These are phyloP conservation scores for Priceomyces fermenticarens DNA, from an alignment of 805 yeast species.

Conservation along the genomic window DNA sequence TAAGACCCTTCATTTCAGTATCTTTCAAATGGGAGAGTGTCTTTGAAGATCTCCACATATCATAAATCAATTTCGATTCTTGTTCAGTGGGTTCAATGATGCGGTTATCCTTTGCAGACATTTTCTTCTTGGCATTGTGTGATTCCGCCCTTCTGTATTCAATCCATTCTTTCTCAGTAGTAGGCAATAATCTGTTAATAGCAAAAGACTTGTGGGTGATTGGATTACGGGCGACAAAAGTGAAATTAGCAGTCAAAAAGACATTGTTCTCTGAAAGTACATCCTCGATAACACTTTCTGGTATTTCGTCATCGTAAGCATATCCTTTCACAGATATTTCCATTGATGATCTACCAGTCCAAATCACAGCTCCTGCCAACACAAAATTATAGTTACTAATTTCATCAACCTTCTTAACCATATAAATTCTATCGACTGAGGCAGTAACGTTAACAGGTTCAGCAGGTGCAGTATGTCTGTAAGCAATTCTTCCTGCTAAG, in stretches of 20 bases:
- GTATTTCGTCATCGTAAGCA: slow-evolving; percentile 58
- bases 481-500: slow-evolving; percentile 89
- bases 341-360: slow-evolving; percentile 96
- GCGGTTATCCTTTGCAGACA: slow-evolving; percentile 64
- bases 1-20: slow-evolving; percentile 46
- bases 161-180: slow-evolving; percentile 71
- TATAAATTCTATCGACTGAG: slow-evolving; percentile 85
- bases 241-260: slow-evolving; percentile 85
- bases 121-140: slow-evolving; percentile 81
- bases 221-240: slow-evolving; percentile 95
- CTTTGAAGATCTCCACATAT: slow-evolving; percentile 56
- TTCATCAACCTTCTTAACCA: slow-evolving; percentile 81
- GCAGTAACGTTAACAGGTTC: slow-evolving; percentile 96
- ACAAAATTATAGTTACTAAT: slow-evolving; percentile 72
- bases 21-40: slow-evolving; percentile 29
- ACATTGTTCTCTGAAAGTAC: slow-evolving; percentile 63
- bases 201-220: slow-evolving; percentile 87
- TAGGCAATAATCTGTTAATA: slow-evolving; percentile 75
- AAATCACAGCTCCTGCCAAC: slow-evolving; percentile 86
- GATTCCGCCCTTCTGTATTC: slow-evolving; percentile 88
- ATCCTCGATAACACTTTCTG: slow-evolving; percentile 51
- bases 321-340: slow-evolving; percentile 90
- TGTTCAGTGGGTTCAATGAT: slow-evolving; percentile 61
- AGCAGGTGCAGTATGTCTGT: slow-evolving; percentile 91
- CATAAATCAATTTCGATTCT: slow-evolving; percentile 74